Percentiles rank a stretch among this genome's conserved stretches.
These are phyloP conservation scores for Aspergillus asperescens DNA, from an alignment of 495 filamentous ascomycete genomes.

Conservation along the genomic window DNA sequence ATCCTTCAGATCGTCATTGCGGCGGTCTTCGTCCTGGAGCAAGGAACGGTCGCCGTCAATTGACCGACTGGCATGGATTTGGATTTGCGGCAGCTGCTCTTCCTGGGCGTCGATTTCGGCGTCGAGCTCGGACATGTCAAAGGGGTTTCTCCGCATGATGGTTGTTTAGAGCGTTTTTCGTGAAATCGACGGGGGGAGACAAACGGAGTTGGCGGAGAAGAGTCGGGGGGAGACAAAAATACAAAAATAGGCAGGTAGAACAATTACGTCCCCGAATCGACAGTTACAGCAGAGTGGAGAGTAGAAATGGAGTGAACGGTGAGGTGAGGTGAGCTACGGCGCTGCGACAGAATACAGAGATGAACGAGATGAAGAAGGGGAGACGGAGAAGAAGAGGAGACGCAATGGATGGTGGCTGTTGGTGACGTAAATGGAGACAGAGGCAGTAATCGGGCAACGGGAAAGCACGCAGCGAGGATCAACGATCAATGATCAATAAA, in stretches of 20 bases:
- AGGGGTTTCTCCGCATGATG: conserved; percentile 37
- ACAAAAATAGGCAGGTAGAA: conserved; percentile 5
- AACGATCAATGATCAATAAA: background rate
- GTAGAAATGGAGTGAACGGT: conserved; percentile 9
- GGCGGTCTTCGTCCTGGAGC: conserved; percentile 35
- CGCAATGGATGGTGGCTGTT: conserved; percentile 16
- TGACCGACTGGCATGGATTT: conserved; percentile 28
- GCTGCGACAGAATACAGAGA: background rate
- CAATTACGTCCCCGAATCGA: conserved; percentile 5
- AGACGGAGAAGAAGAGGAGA: conserved; percentile 11
- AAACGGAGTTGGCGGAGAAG: background rate
- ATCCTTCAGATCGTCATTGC: conserved; percentile 33
- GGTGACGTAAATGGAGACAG: conserved; percentile 27
- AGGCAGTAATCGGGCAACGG: background rate
- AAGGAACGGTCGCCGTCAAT: conserved; percentile 41
- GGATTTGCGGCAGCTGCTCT: conserved; percentile 14
- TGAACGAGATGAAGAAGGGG: conserved; percentile 1
- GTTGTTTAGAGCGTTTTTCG: background rate
- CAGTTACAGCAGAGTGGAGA: conserved; percentile 8
- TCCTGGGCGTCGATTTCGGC: conserved; percentile 32
- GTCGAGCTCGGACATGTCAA: conserved; percentile 34
- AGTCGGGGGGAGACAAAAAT: conserved; percentile 3
- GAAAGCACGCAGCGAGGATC: background rate
- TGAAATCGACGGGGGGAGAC: conserved; percentile 1
- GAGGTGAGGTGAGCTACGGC: conserved; percentile 12